Conservation (phyloP, 2,329 filamentous ascomycete genomes). For the Sporothrix variecibatus region DNA sequence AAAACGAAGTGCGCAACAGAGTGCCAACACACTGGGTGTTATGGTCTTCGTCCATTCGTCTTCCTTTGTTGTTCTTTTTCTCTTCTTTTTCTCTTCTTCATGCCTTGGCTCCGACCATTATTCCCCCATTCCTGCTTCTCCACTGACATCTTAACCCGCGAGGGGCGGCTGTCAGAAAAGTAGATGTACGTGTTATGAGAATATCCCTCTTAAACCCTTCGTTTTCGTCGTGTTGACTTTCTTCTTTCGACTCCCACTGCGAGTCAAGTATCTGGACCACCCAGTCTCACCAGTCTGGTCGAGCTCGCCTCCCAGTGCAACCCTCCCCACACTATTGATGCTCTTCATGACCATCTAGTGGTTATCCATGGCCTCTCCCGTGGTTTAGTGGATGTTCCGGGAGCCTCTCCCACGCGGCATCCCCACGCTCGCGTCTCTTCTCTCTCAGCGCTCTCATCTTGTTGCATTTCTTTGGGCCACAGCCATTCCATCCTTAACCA, state of each 20-base stretch:
- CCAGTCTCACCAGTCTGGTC: not conserved
- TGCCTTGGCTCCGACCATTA: not conserved
- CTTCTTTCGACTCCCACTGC: not conserved
- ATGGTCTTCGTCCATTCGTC: not conserved
- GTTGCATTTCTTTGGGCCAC: not conserved
- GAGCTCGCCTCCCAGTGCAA: not conserved
- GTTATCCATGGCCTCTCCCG: no score
- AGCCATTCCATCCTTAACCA: not conserved
- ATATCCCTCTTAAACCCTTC: no score
- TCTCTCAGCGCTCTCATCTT: not conserved
- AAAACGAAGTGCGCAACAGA: no score
- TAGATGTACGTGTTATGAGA: no score
- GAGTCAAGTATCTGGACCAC: not conserved
- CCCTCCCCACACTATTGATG: not conserved
- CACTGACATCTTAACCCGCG: not conserved
- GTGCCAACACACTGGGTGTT: not conserved
- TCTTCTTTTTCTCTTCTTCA: not conserved
- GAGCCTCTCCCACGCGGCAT: constrained; percentile 3
- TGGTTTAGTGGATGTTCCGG: no score
- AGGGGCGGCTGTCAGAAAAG: no score
- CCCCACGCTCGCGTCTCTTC: not conserved
- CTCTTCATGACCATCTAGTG: no score
- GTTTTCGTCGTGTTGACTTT: not conserved
- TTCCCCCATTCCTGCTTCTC: not conserved
- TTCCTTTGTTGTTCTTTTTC: not conserved